These are phyloP conservation scores for Scheffersomyces insectosa DNA, from an alignment of 1,139 yeast species.

Conservation along the genomic window DNA sequence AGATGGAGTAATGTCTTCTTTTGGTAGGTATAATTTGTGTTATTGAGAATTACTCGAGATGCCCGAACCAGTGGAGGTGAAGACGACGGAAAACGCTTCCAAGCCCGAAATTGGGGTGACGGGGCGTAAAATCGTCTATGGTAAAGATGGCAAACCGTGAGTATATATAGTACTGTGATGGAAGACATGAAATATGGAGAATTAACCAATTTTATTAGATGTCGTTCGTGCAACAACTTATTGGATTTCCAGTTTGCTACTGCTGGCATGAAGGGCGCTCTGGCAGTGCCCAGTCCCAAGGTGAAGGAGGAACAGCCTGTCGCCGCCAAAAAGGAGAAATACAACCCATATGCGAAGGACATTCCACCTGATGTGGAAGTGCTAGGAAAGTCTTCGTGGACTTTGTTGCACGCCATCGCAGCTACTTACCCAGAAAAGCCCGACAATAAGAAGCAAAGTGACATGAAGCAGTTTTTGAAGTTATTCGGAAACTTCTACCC, in stretches of 20 bases:
- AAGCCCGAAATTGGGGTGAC: constrained; percentile 51
- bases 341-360: constrained; percentile 35
- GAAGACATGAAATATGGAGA: no score
- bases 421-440: constrained; percentile 85
- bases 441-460: constrained; percentile 57
- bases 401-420: constrained; percentile 84
- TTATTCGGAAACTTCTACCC: constrained; percentile 86
- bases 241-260: constrained; percentile 72
- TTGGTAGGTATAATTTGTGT: no score
- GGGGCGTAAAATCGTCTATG: constrained; percentile 75
- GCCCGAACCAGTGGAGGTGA: constrained; percentile 4
- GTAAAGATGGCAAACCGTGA: constrained; percentile 89
- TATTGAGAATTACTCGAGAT: neutral
- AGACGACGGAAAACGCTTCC: neutral
- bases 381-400: constrained; percentile 90
- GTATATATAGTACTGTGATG: constrained; percentile 23
- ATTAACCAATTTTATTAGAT: constrained; percentile 33
- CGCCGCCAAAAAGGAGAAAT: constrained; percentile 8
- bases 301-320: constrained; percentile 5
- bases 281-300: constrained; percentile 1
- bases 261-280: constrained; percentile 23
- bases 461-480: constrained; percentile 67
- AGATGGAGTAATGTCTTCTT: no score
- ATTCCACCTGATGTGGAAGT: constrained; percentile 88
- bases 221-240: constrained; percentile 81